Evolutionary conservation across 2,329 filamentous ascomycete genomes (phyloP).

Genomic region (Colletotrichum somersetense): DNA sequence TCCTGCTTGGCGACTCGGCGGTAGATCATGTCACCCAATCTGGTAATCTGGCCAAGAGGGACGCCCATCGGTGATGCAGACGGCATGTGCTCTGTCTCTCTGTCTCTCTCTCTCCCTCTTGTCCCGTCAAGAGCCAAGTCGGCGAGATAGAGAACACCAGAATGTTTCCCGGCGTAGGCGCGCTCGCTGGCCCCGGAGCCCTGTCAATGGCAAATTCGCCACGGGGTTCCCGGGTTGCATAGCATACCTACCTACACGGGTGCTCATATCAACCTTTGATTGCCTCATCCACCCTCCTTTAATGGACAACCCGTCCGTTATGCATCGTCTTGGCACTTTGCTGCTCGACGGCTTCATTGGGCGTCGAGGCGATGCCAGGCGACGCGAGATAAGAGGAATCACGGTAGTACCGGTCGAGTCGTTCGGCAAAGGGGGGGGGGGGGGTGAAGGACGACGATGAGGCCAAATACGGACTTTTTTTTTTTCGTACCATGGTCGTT

Average conservation of each 20-base stretch:
- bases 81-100: neutral
- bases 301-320: neutral
- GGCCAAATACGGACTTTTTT: conserved; percentile 8
- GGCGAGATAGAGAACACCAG: conserved; percentile 26
- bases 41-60: conserved; percentile 33
- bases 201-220: neutral
- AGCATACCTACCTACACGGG: no score
- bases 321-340: conserved; percentile 24
- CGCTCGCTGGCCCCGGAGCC: neutral
- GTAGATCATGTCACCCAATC: conserved; percentile 35
- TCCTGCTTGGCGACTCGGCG: conserved; percentile 27
- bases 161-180: neutral
- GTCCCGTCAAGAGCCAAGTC: conserved; percentile 19
- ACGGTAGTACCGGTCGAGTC: conserved; percentile 1
- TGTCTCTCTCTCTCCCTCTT: neutral
- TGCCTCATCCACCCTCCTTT: neutral
- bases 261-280: no score
- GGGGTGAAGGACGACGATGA: neutral
- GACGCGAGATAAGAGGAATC: neutral
- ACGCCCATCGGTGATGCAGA: neutral
- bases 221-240: neutral
- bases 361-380: neutral
- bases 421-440: neutral
- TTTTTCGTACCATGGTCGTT: neutral
- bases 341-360: neutral